A percentile compares a stretch with the other conserved stretches of the same genome.
These are phyloP conservation scores for Shiraia bambusicola DNA, from an alignment of 2,329 filamentous ascomycete species.

Conservation along the genomic window DNA sequence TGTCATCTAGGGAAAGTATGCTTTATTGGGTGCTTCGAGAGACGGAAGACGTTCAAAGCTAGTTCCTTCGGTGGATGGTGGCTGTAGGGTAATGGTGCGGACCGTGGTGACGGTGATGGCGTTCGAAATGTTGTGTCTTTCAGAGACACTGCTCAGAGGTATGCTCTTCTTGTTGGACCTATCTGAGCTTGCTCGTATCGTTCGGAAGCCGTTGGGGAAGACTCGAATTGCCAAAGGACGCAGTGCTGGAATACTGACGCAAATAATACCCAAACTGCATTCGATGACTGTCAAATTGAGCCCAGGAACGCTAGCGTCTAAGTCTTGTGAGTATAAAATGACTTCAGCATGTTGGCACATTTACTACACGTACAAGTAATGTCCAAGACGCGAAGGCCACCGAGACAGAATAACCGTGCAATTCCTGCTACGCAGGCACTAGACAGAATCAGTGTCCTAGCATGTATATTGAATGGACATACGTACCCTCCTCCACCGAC, in stretches of 20 bases:
- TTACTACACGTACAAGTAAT: slow-evolving; percentile 24
- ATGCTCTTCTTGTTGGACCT: slow-evolving; percentile 1
- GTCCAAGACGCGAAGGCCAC: slow-evolving; percentile 22
- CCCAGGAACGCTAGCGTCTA: slow-evolving; percentile 22
- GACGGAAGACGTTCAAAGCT: too few species aligned
- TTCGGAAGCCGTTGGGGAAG: slow-evolving; percentile 18
- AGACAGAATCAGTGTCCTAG: neutral
- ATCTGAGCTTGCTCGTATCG: slow-evolving; percentile 2
- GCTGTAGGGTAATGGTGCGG: too few species aligned
- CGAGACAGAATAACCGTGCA: slow-evolving; percentile 21
- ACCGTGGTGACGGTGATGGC: too few species aligned
- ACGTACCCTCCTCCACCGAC: slow-evolving; percentile 29
- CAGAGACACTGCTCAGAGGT: neutral
- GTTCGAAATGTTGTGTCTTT: neutral
- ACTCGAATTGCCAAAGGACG: slow-evolving; percentile 23
- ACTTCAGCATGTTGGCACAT: neutral
- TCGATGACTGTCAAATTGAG: slow-evolving; percentile 32
- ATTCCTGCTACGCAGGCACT: slow-evolving; percentile 31
- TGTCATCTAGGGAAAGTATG: too few species aligned
- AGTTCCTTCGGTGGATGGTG: too few species aligned
- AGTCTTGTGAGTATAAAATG: neutral
- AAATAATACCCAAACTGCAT: slow-evolving; percentile 32
- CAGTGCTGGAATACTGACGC: slow-evolving; percentile 30
- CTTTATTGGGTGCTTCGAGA: too few species aligned
- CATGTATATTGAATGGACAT: neutral